These are phyloP conservation scores for Aspergillus wentii DNA, from an alignment of 495 filamentous ascomycete genomes.

Conservation along the genomic window DNA sequence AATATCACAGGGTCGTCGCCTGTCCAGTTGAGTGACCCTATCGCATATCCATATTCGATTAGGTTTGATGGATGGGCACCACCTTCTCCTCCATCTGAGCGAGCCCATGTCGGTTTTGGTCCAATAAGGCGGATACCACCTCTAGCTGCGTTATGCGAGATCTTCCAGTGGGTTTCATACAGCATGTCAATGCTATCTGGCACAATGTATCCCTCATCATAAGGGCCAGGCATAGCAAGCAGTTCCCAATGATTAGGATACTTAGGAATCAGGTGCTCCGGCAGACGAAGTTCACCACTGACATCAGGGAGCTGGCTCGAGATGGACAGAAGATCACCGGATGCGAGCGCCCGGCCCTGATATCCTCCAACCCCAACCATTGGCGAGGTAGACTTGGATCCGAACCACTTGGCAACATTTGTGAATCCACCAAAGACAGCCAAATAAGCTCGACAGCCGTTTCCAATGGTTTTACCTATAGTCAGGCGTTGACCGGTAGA, in stretches of 20 bases:
- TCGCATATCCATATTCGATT: constrained; percentile 55
- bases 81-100: constrained; percentile 54
- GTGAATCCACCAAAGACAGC: constrained; percentile 54
- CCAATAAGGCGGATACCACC: constrained; percentile 54
- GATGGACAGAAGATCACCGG: constrained; percentile 47
- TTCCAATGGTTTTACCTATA: constrained; percentile 46
- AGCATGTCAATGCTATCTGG: constrained; percentile 50
- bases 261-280: constrained; percentile 33
- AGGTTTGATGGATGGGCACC: constrained; percentile 57
- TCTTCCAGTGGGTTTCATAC: constrained; percentile 50
- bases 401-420: constrained; percentile 50
- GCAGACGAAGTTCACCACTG: constrained; percentile 22
- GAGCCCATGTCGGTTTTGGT: constrained; percentile 50
- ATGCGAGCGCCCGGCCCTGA: constrained; percentile 49
- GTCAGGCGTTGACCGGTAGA: constrained; percentile 48
- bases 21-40: constrained; percentile 52
- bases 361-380: constrained; percentile 53
- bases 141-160: constrained; percentile 55
- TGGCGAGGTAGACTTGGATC: constrained; percentile 54
- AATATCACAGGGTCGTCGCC: constrained; percentile 57
- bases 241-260: constrained; percentile 45
- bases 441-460: constrained; percentile 54
- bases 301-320: constrained; percentile 20
- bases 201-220: constrained; percentile 49
- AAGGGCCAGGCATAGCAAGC: constrained; percentile 51